These are phyloP conservation scores for Casuarina cunninghamiana DNA, from an alignment of 306 rosid genomes.

Conservation along the genomic window DNA sequence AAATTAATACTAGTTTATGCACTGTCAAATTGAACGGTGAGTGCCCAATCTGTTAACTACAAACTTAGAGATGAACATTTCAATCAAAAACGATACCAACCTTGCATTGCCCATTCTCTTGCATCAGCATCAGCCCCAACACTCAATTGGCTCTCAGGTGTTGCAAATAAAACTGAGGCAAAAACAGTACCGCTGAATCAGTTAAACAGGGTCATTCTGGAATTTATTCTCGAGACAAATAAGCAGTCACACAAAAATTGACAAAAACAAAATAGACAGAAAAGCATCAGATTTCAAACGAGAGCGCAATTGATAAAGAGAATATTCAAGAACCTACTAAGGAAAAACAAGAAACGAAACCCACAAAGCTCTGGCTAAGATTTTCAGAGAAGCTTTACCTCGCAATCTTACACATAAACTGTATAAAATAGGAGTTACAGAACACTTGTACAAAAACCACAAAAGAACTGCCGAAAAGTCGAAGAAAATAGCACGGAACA, in stretches of 20 bases:
- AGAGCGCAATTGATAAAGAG: not conserved
- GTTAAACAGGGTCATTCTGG: not conserved
- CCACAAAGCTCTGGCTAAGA: not conserved
- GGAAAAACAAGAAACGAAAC: not conserved
- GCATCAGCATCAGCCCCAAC: constrained; percentile 42
- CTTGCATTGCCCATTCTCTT: constrained; percentile 83
- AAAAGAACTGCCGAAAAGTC: not conserved
- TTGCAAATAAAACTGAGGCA: constrained; percentile 52
- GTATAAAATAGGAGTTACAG: not conserved
- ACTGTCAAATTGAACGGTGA: not conserved
- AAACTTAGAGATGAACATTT: not conserved
- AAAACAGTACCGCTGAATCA: constrained; percentile 7
- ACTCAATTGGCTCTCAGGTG: constrained; percentile 63
- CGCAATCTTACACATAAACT: not conserved
- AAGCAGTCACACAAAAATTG: not conserved
- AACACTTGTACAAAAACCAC: not conserved
- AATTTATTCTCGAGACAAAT: not conserved
- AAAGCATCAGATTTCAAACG: not conserved
- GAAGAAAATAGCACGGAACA: not conserved
- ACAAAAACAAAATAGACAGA: not conserved
- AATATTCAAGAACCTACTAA: not conserved
- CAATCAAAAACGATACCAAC: constrained; percentile 27
- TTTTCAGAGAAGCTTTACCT: not conserved
- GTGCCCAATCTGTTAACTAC: not conserved
- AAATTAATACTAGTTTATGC: not conserved